Evolutionary conservation across 108 stramenopile species (phyloP), one percentile per base, ranked within the genome.

Genomic region (Chaetoceros muelleri): DNA sequence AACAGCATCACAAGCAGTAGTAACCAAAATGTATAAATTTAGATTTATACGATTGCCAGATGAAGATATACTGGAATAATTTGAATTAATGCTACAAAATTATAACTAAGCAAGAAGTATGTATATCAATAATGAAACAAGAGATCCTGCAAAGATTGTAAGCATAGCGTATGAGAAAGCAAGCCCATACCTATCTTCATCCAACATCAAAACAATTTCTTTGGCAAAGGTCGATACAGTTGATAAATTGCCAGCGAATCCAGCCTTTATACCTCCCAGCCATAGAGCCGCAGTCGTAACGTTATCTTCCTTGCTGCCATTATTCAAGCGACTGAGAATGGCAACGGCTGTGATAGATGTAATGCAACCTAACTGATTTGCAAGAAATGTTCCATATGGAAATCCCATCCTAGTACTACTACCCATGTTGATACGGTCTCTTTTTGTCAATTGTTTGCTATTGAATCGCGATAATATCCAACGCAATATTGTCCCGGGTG

Each of bases 161-260:
- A n/a, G n/a, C n/a, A n/a, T n/a, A n/a, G n/a, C n/a, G n/a, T n/a
- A n/a, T n/a, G n/a, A n/a, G n/a, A n/a, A n/a, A n/a, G n/a, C n/a
- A n/a, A n/a, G n/a, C n/a, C n/a, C n/a, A n/a, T n/a, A n/a, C n/a
- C n/a, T n/a, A n/a, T n/a, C n/a, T n/a, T n/a, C n/a, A n/a, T n/a
- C n/a, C n/a, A n/a, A n/a, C 20, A 90, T 48, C 13, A 56, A 56
- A 10, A 73, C 73, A 24, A 71, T 62, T 56, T 90, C 88, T 27
- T 81, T 82, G 18, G 71, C 79, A 28, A 84, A 55, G 13, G 88
- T 72, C 8, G 88, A 90, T 2, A 90, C 84, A 5, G 88, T 85
- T 17, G 82, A 82, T 24, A 90, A 54, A 60, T 79, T 80, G 16
- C 84, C 88, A 29, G 80, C 78, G 53, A 84, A 70, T 19, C 88